Evolutionary conservation across 768 basidiomycete species (phyloP).

Genomic region (Sporobolomyces pararoseus): DNA sequence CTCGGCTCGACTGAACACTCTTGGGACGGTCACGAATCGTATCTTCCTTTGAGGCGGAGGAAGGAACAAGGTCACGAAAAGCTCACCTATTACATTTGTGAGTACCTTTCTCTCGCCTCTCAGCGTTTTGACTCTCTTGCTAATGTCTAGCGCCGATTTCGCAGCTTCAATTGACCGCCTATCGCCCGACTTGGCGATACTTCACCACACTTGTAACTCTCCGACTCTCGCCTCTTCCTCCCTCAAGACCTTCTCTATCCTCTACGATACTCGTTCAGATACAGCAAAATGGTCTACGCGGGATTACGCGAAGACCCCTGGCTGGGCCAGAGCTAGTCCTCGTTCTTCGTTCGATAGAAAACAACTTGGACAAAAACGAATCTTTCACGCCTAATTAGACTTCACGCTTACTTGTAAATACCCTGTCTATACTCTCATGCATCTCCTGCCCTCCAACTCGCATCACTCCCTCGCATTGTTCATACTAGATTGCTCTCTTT

Average conservation of each 20-base stretch:
- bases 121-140: background rate
- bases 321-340: background rate
- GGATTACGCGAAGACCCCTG: background rate
- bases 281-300: background rate
- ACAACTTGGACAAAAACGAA: background rate
- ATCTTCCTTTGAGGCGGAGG: background rate
- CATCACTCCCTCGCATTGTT: too few species aligned
- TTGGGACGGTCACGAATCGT: conserved; percentile 20
- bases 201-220: conserved; percentile 24
- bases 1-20: conserved; percentile 27
- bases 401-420: background rate
- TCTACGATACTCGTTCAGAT: background rate
- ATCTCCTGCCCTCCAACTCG: too few species aligned
- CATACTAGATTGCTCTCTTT: too few species aligned
- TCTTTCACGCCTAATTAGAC: conserved; percentile 4
- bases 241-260: conserved; percentile 15
- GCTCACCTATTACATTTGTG: conserved; percentile 34
- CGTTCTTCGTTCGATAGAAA: conserved; percentile 1
- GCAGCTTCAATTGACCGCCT: conserved; percentile 28
- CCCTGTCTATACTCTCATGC: too few species aligned
- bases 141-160: background rate
- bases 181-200: conserved; percentile 14
- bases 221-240: conserved; percentile 2
- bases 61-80: conserved; percentile 23
- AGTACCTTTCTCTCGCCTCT: background rate